These are phyloP conservation scores for Thymus quinquecostatus DNA, from an alignment of 257 asterid genomes.

Conservation along the genomic window DNA sequence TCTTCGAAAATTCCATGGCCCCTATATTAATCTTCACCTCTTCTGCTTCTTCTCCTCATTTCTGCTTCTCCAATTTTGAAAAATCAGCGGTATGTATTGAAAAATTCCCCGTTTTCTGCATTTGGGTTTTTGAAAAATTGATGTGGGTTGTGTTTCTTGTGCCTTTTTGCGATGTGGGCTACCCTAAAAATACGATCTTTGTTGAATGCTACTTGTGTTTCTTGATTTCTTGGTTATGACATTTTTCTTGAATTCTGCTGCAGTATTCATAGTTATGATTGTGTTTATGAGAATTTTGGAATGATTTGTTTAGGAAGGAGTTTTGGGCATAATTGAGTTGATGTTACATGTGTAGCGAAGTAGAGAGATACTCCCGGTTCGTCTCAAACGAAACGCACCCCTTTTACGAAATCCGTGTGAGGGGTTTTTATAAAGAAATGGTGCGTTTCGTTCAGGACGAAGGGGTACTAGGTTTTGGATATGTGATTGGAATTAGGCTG, in stretches of 20 bases:
- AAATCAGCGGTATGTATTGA: neutral
- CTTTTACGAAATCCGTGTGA: too few species aligned
- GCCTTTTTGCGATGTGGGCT: conserved; percentile 10
- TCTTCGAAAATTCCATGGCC: neutral
- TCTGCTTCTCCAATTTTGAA: neutral
- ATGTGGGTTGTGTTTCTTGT: neutral
- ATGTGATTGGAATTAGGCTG: neutral
- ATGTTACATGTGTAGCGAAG: neutral
- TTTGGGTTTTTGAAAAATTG: neutral
- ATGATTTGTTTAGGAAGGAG: too few species aligned
- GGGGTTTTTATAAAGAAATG: too few species aligned
- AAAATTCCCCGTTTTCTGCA: neutral
- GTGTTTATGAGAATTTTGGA: too few species aligned
- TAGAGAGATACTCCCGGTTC: too few species aligned
- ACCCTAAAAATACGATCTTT: neutral
- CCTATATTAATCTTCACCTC: neutral
- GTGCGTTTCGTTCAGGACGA: too few species aligned
- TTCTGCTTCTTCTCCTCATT: neutral
- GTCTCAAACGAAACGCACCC: too few species aligned
- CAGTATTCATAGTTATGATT: neutral
- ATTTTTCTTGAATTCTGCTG: neutral
- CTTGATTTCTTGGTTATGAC: neutral
- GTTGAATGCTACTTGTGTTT: too few species aligned
- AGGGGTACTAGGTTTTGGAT: neutral
- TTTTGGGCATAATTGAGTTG: neutral